Conservation (phyloP, 495 filamentous ascomycete genomes). For the Daldinia concentrica region DNA sequence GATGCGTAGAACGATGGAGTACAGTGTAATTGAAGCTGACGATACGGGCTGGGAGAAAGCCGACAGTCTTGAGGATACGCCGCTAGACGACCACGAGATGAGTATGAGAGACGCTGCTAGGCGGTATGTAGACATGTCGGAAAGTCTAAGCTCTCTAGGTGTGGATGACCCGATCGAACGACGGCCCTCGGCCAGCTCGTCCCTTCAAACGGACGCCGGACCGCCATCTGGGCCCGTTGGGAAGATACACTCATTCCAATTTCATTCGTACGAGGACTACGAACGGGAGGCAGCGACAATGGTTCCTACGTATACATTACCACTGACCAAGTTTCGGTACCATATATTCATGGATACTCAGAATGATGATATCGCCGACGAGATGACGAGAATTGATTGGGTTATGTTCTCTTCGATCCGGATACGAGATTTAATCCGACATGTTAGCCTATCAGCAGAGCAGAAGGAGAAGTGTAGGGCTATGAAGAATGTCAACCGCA, state of each 20-base stretch:
- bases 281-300: constrained; percentile 75
- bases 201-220: constrained; percentile 35
- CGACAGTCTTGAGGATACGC: constrained; percentile 59
- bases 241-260: constrained; percentile 57
- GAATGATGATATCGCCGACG: constrained; percentile 84
- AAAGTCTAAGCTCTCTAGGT: constrained; percentile 55
- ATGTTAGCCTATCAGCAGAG: constrained; percentile 78
- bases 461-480: constrained; percentile 80
- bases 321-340: constrained; percentile 81
- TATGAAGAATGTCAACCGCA: constrained; percentile 86
- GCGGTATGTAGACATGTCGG: constrained; percentile 48
- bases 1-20: constrained; percentile 70
- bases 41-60: constrained; percentile 80
- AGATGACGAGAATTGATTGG: constrained; percentile 97
- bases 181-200: constrained; percentile 59
- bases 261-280: constrained; percentile 73
- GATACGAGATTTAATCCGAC: constrained; percentile 90
- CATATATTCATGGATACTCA: constrained; percentile 81
- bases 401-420: constrained; percentile 95
- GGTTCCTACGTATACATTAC: constrained; percentile 65
- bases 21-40: constrained; percentile 78
- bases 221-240: constrained; percentile 6
- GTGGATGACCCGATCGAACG: constrained; percentile 56
- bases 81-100: constrained; percentile 27
- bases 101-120: constrained; percentile 34